Conservation (phyloP, 192 early-diverging fungal genomes). For the Umbelopsis sp. region DNA sequence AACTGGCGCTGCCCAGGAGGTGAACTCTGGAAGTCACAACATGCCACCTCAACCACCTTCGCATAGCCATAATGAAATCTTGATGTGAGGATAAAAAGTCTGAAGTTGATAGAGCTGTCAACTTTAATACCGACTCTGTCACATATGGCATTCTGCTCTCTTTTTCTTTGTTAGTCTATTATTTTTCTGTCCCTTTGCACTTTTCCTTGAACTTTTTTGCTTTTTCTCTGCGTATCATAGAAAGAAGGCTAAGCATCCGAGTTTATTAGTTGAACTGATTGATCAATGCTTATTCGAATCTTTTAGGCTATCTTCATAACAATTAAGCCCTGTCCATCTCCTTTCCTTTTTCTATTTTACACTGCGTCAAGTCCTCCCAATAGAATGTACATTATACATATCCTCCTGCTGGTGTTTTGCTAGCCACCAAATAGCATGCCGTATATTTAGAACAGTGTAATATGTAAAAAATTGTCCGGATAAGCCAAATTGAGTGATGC, state of each 20-base stretch:
- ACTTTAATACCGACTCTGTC: too few relatives aligned
- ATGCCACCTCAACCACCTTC: background rate
- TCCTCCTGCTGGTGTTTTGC: background rate
- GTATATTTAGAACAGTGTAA: conserved; percentile 34
- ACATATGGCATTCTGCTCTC: too few relatives aligned
- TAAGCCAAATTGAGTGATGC: conserved; percentile 75
- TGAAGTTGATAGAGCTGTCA: too few relatives aligned
- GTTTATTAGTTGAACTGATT: conserved; percentile 4
- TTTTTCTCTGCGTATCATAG: conserved; percentile 2
- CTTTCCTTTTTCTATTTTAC: background rate
- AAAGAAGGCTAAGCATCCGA: background rate
- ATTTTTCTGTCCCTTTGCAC: background rate
- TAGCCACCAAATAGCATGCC: background rate
- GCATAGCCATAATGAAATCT: background rate
- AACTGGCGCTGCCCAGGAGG: background rate
- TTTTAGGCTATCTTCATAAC: background rate
- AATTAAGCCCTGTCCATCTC: background rate
- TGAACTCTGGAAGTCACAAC: conserved; percentile 6
- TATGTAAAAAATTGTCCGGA: conserved; percentile 84
- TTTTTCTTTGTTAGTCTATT: background rate
- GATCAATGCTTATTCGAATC: conserved; percentile 1
- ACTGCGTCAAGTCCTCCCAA: conserved; percentile 1
- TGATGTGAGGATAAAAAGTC: background rate
- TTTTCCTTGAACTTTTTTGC: background rate
- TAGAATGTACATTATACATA: conserved; percentile 24